Base-by-base conservation (phyloP, 768 basidiomycete species). In the Amanita phalloides region DNA sequence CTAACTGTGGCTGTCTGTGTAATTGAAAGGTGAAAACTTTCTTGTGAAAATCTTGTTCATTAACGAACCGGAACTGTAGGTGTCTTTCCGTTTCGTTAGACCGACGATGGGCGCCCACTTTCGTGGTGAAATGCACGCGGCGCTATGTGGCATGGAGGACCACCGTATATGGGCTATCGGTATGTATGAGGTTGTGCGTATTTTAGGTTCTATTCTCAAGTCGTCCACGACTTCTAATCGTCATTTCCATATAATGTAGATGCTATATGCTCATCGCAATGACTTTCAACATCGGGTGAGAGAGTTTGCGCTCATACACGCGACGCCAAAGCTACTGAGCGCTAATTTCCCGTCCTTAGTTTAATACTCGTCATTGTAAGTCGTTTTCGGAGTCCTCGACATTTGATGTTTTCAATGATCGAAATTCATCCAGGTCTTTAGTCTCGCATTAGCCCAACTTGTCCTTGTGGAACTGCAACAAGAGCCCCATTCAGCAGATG, bases 201-300 rank as follows among this genome's bases (percentile, higher is more conserved):
- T 13, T 32, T 4, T 9, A 7, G n/a, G 30, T 17, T 6, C n/a
- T 14, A n/a, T 30, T 30, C 14, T 33, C 33, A 33, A 13, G 33
- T 28, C 26, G 4, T 17, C 4, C 2, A 23, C 21, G 10, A 20
- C 41, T 14, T 28, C n/a, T 45, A n/a, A 28, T 17, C 26, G 4
- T 11, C 1, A 33, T 33, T 42, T 25, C 21, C 6, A 50, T 28
- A 23, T 28, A 23, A 25, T 42, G 38, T 21, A 86, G 84, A 51
- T 65, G 76, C 54, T 87, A 86, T 59, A 86, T 88, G 84, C 72
- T 88, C 13, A 68, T 82, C 48, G 75, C 80, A 23, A 86, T 86
- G 83, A 78, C 84, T 20, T 78, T 82, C 55, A 77, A 85, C 50
- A 51, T 78, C n/a, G 76, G 81, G 85, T 86, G 60, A 17, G 17